Percentiles rank a stretch among this genome's conserved stretches.
Evolutionary conservation across 2,329 filamentous ascomycete genomes (phyloP).

Genomic region (Neofusicoccum kwambonambiense): DNA sequence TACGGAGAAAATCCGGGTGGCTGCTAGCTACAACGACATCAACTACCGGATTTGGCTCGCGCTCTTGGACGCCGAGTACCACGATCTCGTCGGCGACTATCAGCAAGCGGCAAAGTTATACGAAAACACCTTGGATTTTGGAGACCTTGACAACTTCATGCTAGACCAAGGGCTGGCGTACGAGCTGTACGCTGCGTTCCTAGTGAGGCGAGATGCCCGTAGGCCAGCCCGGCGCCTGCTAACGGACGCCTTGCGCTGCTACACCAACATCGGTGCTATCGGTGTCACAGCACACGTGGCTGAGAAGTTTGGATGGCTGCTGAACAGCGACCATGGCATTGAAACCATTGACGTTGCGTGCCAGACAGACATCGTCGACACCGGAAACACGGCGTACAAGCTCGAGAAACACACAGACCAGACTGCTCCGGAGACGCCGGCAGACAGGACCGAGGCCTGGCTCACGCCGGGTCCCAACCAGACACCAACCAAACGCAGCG

Average conservation of each 20-base stretch:
- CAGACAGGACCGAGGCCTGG: conserved; percentile 51
- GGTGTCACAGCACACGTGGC: conserved; percentile 69
- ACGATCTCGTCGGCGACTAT: conserved; percentile 60
- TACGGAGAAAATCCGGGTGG: conserved; percentile 62
- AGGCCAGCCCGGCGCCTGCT: conserved; percentile 69
- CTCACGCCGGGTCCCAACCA: conserved; percentile 44
- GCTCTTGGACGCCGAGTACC: conserved; percentile 66
- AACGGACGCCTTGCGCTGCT: conserved; percentile 66
- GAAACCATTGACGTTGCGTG: conserved; percentile 62
- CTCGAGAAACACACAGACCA: conserved; percentile 47
- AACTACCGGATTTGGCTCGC: conserved; percentile 72
- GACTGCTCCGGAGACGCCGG: conserved; percentile 37
- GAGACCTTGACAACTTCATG: conserved; percentile 63
- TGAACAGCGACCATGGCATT: conserved; percentile 62
- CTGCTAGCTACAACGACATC: conserved; percentile 62
- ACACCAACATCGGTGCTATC: conserved; percentile 65
- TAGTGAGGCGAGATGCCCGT: conserved; percentile 63
- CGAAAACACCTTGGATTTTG: conserved; percentile 71
- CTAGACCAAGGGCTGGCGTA: conserved; percentile 73
- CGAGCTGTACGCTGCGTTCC: conserved; percentile 71
- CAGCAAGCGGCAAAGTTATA: conserved; percentile 59
- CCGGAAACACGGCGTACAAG: conserved; percentile 40
- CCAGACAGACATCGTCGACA: conserved; percentile 67
- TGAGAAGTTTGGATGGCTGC: conserved; percentile 64
- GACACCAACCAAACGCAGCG: conserved; percentile 39